A percentile compares a stretch with the other conserved stretches of the same genome.
These are phyloP conservation scores for Aspergillus incahuasiensis DNA, from an alignment of 495 filamentous ascomycete species.

Conservation along the genomic window DNA sequence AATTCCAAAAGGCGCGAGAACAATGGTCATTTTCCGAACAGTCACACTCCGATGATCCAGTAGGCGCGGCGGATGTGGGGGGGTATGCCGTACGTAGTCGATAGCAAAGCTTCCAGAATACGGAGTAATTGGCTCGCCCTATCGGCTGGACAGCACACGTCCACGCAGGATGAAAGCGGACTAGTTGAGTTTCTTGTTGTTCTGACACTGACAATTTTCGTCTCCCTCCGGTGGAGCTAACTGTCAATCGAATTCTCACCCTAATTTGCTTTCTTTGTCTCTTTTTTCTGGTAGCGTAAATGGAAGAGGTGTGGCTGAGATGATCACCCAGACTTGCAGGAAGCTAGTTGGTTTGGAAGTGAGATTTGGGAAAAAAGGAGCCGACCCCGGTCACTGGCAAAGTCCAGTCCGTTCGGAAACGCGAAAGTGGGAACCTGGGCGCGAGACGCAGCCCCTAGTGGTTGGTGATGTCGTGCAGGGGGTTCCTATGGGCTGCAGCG, in stretches of 20 bases:
- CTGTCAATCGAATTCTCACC: neutral
- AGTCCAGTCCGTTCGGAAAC: slow-evolving; percentile 14
- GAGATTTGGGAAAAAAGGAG: slow-evolving; percentile 16
- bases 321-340: slow-evolving; percentile 22
- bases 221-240: neutral
- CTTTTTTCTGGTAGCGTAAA: neutral
- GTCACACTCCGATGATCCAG: slow-evolving; percentile 3
- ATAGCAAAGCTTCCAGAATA: slow-evolving; percentile 28
- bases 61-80: slow-evolving; percentile 10
- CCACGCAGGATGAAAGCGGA: slow-evolving; percentile 3
- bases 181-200: slow-evolving; percentile 1
- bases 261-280: slow-evolving; percentile 3
- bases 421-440: slow-evolving; percentile 6
- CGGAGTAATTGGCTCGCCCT: slow-evolving; percentile 19
- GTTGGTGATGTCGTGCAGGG: slow-evolving; percentile 25
- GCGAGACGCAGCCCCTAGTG: slow-evolving; percentile 7
- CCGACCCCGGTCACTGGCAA: slow-evolving; percentile 16
- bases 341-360: slow-evolving; percentile 24
- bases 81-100: slow-evolving; percentile 9
- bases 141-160: slow-evolving; percentile 17
- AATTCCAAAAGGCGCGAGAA: slow-evolving; percentile 4
- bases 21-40: slow-evolving; percentile 12
- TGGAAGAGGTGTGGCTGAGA: slow-evolving; percentile 19
- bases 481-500: slow-evolving; percentile 21
- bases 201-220: neutral